Conservation (phyloP, 1,284 basidiomycete species). For the Sanghuangporus weigelae region DNA sequence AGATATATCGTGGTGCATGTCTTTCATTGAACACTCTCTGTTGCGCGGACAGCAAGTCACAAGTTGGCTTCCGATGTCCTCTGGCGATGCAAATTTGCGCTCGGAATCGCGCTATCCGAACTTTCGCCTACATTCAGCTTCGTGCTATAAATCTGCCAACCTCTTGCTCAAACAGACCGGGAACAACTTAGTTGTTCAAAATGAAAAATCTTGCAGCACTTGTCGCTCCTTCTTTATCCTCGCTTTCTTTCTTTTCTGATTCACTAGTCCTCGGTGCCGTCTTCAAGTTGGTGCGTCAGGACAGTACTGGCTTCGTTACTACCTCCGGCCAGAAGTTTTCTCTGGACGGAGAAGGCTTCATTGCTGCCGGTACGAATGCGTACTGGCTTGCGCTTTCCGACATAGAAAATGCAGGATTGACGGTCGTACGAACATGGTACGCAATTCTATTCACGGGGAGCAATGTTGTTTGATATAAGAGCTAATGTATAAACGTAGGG, state of each 20-base stretch:
- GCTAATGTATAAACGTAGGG: too few relatives aligned
- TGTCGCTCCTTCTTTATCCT: not conserved
- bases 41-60: too few relatives aligned
- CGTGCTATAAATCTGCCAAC: too few relatives aligned
- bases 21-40: too few relatives aligned
- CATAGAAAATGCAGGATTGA: slow-evolving; percentile 48
- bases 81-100: too few relatives aligned
- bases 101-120: too few relatives aligned
- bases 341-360: slow-evolving; percentile 44
- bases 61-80: too few relatives aligned
- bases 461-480: not conserved
- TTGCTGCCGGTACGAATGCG: slow-evolving; percentile 45
- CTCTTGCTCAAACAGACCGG: too few relatives aligned
- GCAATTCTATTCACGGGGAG: not conserved
- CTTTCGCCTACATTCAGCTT: too few relatives aligned
- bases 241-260: not conserved
- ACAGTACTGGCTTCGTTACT: slow-evolving; percentile 41
- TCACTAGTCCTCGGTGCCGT: not conserved
- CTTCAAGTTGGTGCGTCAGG: not conserved
- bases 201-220: not conserved
- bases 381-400: slow-evolving; percentile 54
- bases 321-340: slow-evolving; percentile 45
- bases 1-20: too few relatives aligned
- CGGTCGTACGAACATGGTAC: slow-evolving; percentile 55
- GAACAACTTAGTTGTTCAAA: not conserved